Percentiles rank a stretch among this genome's conserved stretches.
Conservation (phyloP, 371 early-diverging fungal genomes). For the Dichotomocladium elegans region DNA sequence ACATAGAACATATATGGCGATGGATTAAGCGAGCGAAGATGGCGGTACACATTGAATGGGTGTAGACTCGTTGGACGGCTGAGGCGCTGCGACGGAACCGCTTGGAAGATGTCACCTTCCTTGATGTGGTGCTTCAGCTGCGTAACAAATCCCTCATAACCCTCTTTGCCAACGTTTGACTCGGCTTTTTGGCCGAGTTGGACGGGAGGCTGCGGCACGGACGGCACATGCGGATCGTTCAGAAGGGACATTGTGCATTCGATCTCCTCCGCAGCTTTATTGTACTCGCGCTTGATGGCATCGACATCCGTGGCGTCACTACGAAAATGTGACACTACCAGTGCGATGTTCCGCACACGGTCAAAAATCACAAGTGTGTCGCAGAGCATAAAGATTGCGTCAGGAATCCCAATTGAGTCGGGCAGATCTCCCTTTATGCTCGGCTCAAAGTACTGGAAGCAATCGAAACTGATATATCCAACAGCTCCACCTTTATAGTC, state of each 20-base stretch:
- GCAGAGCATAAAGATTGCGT: conserved; percentile 89
- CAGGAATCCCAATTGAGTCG: conserved; percentile 90
- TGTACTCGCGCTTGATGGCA: conserved; percentile 60
- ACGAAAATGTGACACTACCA: conserved; percentile 87
- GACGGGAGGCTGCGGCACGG: conserved; percentile 66
- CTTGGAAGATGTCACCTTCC: conserved; percentile 95
- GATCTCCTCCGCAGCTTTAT: conserved; percentile 60
- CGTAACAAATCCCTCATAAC: conserved; percentile 85
- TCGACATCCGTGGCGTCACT: conserved; percentile 54
- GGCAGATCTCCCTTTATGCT: conserved; percentile 67
- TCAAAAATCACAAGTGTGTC: conserved; percentile 94
- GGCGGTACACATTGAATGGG: conserved; percentile 96
- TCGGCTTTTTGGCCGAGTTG: conserved; percentile 55
- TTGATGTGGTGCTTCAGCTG: conserved; percentile 87
- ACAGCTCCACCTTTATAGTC: conserved; percentile 81
- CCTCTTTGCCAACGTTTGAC: conserved; percentile 87
- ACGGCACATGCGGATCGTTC: conserved; percentile 48
- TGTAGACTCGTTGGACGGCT: conserved; percentile 83
- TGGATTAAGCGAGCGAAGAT: conserved; percentile 92
- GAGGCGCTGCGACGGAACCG: conserved; percentile 92
- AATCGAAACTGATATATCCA: conserved; percentile 95
- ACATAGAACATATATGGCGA: conserved; percentile 99
- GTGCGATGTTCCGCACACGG: conserved; percentile 85
- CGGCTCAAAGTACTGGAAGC: conserved; percentile 95
- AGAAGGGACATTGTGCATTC: conserved; percentile 61